phyloP scores from a whole-genome alignment of 805 yeast species.

The Scheffersomyces ergatensis region DNA sequence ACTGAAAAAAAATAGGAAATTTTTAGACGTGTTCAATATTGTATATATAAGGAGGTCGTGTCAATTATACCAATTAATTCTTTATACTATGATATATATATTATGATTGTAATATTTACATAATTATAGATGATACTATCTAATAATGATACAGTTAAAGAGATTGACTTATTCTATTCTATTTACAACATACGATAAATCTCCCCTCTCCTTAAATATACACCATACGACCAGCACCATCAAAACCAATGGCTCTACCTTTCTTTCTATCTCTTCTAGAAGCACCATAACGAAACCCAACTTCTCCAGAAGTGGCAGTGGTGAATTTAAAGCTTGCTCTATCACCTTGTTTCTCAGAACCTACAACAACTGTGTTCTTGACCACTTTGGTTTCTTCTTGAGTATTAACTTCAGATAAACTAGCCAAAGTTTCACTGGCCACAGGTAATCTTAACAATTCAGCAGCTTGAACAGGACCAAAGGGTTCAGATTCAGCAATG shows the following conservation, averaged over 20 bases:
- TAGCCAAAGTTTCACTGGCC: conserved; percentile 75
- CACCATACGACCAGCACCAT: conserved; percentile 61
- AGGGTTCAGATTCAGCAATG: conserved; percentile 91
- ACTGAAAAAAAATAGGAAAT: too few species aligned
- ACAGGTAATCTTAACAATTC: conserved; percentile 77
- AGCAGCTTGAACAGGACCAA: conserved; percentile 96
- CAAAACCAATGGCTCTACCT: conserved; percentile 72
- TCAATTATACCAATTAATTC: too few species aligned
- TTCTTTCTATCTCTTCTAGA: conserved; percentile 84
- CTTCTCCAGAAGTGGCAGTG: conserved; percentile 74
- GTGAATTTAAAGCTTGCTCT: conserved; percentile 71
- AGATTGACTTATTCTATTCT: too few species aligned
- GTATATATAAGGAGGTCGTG: too few species aligned
- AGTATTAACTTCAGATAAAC: conserved; percentile 49
- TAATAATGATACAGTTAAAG: too few species aligned
- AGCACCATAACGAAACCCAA: conserved; percentile 91
- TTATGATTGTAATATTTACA: too few species aligned
- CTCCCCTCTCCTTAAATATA: conserved; percentile 24
- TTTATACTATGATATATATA: too few species aligned
- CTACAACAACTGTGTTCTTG: conserved; percentile 37
- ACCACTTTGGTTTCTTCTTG: conserved; percentile 11
- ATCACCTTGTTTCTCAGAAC: conserved; percentile 66
- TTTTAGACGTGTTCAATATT: too few species aligned
- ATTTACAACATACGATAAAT: neutral
- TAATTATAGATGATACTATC: too few species aligned